Base-by-base conservation (phyloP, 1,284 basidiomycete species). In the Trichosporon coremiiforme region DNA sequence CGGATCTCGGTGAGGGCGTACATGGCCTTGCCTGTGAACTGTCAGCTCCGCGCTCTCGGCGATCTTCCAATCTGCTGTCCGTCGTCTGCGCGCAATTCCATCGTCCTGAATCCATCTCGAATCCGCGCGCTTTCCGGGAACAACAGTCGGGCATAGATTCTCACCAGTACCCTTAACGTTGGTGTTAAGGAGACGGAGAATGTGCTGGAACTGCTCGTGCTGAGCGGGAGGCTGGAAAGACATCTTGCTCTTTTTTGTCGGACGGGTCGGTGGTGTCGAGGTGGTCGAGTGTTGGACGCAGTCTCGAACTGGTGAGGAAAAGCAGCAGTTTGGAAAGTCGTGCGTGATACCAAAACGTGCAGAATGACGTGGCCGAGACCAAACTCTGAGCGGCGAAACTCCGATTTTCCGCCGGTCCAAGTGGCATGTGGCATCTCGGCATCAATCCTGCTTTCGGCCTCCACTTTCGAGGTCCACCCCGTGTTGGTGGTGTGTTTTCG, bases 1-100 rank as follows among this genome's bases (percentile, higher is more conserved):
- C 98, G 98, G 89, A 99, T 99, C 88, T 99, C 94, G 67, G 94
- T 97, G 87, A 97, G 85, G 80, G 94, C 85, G 85, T 93, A 97
- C 94, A 95, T 95, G 85, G 98, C 91, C 88, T 98, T 98, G 83
- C 95, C 91, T 62, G 41, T 65, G 12, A 15, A 50, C 45, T 47
- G 64, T 65, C 45, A 65, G 63, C 35, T 4, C 20, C 55, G 35
- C 20, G 9, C 55, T 36, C 33, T 2, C 36, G 38, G 6, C n/a
- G 53, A 15, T 66, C 45, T 53, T 22, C 65, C 25, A 9, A 36
- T 47, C 50, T 55, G 17, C 47, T 15, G 45, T 66, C 20, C 55
- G n/a, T 55, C 31, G 10, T n/a, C 25, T 41, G 38, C 66, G 57
- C 66, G 55, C 66, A 4, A 65, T 8, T 47, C 41, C 38, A 33